A percentile compares a stretch with the other conserved stretches of the same genome.
Evolutionary conservation across 2,329 filamentous ascomycete genomes (phyloP).

Genomic region (Colletotrichum cereale): DNA sequence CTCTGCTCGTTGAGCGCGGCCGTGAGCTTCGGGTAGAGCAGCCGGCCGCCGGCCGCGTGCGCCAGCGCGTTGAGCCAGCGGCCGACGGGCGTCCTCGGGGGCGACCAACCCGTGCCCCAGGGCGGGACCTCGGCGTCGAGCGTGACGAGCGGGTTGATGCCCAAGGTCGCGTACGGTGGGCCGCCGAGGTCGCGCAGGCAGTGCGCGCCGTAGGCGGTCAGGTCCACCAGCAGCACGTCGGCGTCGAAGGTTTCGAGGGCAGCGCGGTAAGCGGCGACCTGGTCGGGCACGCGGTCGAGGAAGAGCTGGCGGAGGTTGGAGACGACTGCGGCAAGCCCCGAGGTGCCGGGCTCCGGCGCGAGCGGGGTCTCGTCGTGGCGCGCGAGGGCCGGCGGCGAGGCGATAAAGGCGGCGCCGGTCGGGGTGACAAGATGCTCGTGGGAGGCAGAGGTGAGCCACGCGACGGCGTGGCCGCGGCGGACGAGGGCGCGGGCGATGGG

Average conservation of each 20-base stretch:
- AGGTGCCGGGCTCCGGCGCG: conserved; percentile 8
- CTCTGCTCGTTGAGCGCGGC: conserved; percentile 5
- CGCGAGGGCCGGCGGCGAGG: conserved; percentile 15
- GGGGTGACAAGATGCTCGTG: conserved; percentile 15
- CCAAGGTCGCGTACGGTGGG: conserved; percentile 21
- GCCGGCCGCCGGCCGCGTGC: background rate
- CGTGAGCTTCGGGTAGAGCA: conserved; percentile 27
- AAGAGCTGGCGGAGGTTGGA: conserved; percentile 22
- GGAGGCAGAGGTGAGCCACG: conserved; percentile 26
- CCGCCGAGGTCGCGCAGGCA: conserved; percentile 18
- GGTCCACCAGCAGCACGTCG: conserved; percentile 14
- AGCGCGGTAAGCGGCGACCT: conserved; percentile 20
- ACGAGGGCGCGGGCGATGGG: conserved; percentile 25
- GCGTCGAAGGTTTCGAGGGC: background rate
- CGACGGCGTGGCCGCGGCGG: conserved; percentile 22
- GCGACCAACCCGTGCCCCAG: conserved; percentile 11
- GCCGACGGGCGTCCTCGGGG: conserved; percentile 5
- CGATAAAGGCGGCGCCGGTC: conserved; percentile 9
- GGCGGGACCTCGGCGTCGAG: conserved; percentile 29
- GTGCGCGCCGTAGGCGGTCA: conserved; percentile 9
- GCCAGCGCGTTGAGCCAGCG: conserved; percentile 13
- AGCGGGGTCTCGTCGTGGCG: conserved; percentile 11
- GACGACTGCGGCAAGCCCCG: conserved; percentile 12
- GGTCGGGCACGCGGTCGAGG: conserved; percentile 16
- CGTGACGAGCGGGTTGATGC: conserved; percentile 31